Evolutionary conservation across 78 protist species (phyloP).

Genomic region (Pelomyxa schiedti): DNA sequence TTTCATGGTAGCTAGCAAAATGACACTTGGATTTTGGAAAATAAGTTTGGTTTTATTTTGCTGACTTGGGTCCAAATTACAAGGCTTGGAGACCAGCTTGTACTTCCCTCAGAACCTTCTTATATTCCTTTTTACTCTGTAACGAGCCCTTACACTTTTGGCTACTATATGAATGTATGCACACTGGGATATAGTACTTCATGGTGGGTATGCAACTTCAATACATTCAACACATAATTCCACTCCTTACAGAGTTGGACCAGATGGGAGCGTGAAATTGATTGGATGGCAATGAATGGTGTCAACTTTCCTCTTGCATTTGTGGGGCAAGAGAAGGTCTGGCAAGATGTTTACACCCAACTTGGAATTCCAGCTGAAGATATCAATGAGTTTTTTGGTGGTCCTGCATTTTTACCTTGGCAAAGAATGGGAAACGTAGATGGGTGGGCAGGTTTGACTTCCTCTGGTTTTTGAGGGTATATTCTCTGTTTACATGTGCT

Average conservation of each 20-base stretch:
- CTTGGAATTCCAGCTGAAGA: conserved; percentile 36
- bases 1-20: conserved; percentile 30
- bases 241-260: no score
- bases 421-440: conserved; percentile 73
- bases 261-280: conserved; percentile 68
- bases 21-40: no score
- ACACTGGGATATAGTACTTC: conserved; percentile 45
- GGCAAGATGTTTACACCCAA: conserved; percentile 36
- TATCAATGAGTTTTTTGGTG: conserved; percentile 37
- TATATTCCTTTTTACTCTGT: neutral
- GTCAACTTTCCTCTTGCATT: conserved; percentile 67
- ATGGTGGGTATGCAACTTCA: no score
- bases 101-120: neutral
- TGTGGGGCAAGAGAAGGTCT: conserved; percentile 68
- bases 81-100: no score
- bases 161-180: conserved; percentile 68
- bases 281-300: conserved; percentile 79
- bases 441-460: conserved; percentile 68
- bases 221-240: no score
- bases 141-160: neutral
- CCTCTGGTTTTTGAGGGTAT: no score
- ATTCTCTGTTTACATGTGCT: no score
- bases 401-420: conserved; percentile 82
- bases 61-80: no score
- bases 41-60: no score